phyloP scores from a whole-genome alignment of 768 basidiomycete species.

The Xerocomus potaroensis region DNA sequence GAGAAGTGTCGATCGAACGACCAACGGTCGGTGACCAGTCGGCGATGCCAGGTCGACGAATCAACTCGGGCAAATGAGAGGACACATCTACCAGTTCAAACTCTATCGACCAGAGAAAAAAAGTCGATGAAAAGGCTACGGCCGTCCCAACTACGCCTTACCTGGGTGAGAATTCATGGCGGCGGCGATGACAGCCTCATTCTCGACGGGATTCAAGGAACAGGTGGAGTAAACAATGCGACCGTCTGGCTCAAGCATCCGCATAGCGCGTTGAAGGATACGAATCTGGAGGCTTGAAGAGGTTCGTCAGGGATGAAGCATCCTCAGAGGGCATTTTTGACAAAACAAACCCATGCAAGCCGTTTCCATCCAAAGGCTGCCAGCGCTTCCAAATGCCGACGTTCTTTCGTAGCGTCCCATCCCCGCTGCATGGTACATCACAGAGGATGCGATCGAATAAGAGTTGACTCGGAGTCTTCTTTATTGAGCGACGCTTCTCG shows the following conservation, averaged over 20 bases:
- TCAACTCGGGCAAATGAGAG: constrained; percentile 61
- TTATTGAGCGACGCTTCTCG: constrained; percentile 30
- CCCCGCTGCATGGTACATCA: constrained; percentile 97
- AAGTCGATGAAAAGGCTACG: not conserved
- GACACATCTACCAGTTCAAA: constrained; percentile 82
- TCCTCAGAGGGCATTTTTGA: not conserved
- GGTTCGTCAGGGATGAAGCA: constrained; percentile 3
- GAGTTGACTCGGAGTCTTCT: constrained; percentile 46
- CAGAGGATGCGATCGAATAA: constrained; percentile 92
- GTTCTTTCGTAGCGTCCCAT: constrained; percentile 95
- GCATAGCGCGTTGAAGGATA: constrained; percentile 91
- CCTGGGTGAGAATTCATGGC: constrained; percentile 72
- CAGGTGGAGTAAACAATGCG: constrained; percentile 98
- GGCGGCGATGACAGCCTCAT: constrained; percentile 91
- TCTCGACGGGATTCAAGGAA: constrained; percentile 94
- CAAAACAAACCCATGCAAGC: constrained; percentile 69
- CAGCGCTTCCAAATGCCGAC: constrained; percentile 92
- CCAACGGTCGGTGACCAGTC: constrained; percentile 75
- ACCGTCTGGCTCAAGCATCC: constrained; percentile 73
- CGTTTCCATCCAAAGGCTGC: constrained; percentile 86
- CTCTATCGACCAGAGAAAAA: constrained; percentile 34
- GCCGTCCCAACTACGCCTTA: constrained; percentile 17
- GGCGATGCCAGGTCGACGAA: constrained; percentile 70
- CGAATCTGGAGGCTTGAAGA: constrained; percentile 76
- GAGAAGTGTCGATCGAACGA: constrained; percentile 45